Percentiles rank a stretch among this genome's conserved stretches.
Evolutionary conservation across 176 grass and related monocot species (phyloP).

Genomic region (Otatea glauca): DNA sequence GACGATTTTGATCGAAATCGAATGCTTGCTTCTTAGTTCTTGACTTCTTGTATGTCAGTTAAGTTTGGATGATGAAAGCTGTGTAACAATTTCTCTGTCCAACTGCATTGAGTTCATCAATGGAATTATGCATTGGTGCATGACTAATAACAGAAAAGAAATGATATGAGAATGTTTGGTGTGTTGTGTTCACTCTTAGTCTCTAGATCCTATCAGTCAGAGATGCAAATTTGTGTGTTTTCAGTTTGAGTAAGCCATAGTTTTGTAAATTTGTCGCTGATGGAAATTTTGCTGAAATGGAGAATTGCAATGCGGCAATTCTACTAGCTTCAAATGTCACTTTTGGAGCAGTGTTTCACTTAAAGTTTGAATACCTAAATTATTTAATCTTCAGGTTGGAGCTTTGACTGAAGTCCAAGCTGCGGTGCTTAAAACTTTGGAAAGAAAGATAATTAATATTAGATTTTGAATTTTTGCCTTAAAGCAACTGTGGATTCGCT

Average conservation of each 20-base stretch:
- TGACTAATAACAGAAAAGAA: neutral
- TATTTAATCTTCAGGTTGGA: neutral
- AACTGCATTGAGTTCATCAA: neutral
- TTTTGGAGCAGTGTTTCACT: neutral
- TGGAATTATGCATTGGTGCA: neutral
- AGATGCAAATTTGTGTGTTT: neutral
- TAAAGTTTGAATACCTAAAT: neutral
- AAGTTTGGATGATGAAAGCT: neutral
- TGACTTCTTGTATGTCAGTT: neutral
- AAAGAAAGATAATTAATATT: neutral
- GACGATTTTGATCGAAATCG: slow-evolving; percentile 12
- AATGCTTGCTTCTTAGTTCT: neutral
- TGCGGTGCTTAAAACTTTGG: neutral
- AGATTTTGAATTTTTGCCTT: neutral
- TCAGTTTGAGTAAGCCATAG: neutral
- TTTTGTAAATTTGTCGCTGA: slow-evolving; percentile 9
- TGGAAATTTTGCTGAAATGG: neutral
- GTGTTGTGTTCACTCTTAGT: slow-evolving; percentile 1
- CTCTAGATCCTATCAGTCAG: neutral
- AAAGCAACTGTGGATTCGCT: neutral
- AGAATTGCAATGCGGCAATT: slow-evolving; percentile 1
- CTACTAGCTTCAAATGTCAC: neutral
- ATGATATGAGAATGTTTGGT: neutral
- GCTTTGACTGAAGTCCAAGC: neutral
- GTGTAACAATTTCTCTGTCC: neutral